A percentile compares a stretch with the other conserved stretches of the same genome.
Conservation (phyloP, 2,329 filamentous ascomycete genomes). For the Arthrinium phaeospermum region DNA sequence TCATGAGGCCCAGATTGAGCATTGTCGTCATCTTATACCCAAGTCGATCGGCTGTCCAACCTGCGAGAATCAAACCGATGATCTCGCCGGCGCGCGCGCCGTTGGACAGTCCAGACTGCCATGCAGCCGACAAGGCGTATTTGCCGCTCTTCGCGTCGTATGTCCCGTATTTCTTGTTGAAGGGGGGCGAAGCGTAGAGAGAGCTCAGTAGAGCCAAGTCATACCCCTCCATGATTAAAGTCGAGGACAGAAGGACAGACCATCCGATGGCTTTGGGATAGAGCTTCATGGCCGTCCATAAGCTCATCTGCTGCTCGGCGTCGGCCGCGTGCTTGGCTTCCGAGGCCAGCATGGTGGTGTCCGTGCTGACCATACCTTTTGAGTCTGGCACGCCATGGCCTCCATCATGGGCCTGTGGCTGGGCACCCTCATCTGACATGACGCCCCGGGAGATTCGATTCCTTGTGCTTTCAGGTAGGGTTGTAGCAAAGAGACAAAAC, state of each 20-base stretch:
- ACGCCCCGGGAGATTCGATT: not conserved
- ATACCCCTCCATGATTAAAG: conserved; percentile 58
- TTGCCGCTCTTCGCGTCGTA: conserved; percentile 40
- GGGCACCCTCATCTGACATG: not conserved
- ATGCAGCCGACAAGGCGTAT: conserved; percentile 57
- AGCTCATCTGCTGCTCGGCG: conserved; percentile 48
- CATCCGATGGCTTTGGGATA: conserved; percentile 55
- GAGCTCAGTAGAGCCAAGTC: conserved; percentile 56
- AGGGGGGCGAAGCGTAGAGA: conserved; percentile 54
- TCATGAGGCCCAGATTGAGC: conserved; percentile 50
- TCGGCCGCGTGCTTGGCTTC: conserved; percentile 49
- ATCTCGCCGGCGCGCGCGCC: conserved; percentile 60
- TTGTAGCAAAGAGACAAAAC: not conserved
- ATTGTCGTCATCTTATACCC: conserved; percentile 59
- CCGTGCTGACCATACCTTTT: not conserved
- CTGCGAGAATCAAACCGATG: conserved; percentile 59
- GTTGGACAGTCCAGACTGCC: conserved; percentile 63
- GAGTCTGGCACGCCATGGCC: not conserved
- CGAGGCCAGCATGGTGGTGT: conserved; percentile 29
- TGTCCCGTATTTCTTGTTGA: conserved; percentile 53
- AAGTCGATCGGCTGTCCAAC: conserved; percentile 55
- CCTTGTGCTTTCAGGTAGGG: not conserved
- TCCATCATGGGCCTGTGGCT: not conserved
- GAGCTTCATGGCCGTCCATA: conserved; percentile 45
- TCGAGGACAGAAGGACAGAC: conserved; percentile 52